Evolutionary conservation across 23 red algal genomes (phyloP).

Genomic region (Gracilaria domingensis): DNA sequence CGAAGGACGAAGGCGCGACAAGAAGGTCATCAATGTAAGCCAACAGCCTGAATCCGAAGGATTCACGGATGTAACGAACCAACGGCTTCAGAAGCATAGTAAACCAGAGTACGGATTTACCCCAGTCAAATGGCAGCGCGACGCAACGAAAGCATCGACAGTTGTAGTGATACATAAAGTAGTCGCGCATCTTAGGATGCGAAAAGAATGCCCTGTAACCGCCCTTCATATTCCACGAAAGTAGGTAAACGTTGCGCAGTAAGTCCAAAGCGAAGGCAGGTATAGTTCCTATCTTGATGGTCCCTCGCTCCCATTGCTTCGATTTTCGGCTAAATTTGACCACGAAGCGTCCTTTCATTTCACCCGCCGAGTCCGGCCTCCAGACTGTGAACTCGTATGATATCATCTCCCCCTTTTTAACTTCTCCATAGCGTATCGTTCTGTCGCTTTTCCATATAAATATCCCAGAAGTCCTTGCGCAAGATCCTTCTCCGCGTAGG

Average conservation of each 20-base stretch:
- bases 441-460: too few relatives aligned
- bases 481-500: background rate
- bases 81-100: slow-evolving; percentile 33
- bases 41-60: too few relatives aligned
- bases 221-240: slow-evolving; percentile 11
- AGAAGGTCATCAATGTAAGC: slow-evolving; percentile 59
- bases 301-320: background rate
- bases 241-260: background rate
- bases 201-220: slow-evolving; percentile 14
- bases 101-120: background rate
- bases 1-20: background rate
- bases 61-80: slow-evolving; percentile 9
- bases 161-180: background rate
- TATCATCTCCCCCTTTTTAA: background rate
- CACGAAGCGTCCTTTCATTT: background rate
- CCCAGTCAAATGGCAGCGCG: slow-evolving; percentile 33
- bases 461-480: background rate
- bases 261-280: background rate
- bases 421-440: slow-evolving; percentile 2
- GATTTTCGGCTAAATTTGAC: background rate
- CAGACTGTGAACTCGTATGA: slow-evolving; percentile 27
- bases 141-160: slow-evolving; percentile 33
- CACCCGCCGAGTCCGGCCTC: background rate
- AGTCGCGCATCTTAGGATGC: slow-evolving; percentile 2
- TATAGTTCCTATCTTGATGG: slow-evolving; percentile 19